phyloP scores from a whole-genome alignment of 768 basidiomycete species.

The Austroboletus eburneus region DNA sequence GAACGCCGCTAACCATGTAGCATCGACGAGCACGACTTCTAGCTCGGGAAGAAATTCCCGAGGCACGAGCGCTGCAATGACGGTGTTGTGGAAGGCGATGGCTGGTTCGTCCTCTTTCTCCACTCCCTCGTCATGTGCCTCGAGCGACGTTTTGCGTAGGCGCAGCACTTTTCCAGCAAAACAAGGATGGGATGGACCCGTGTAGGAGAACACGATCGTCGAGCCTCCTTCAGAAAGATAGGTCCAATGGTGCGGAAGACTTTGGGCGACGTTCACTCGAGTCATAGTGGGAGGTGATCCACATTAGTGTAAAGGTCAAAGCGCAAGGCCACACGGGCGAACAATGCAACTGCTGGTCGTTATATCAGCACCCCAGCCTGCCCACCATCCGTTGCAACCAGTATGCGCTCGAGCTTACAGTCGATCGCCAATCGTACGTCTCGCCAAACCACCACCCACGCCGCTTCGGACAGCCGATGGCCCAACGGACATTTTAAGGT shows the following conservation, averaged over 20 bases:
- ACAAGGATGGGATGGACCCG: constrained; percentile 45
- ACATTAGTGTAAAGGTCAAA: neutral
- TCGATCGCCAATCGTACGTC: constrained; percentile 4
- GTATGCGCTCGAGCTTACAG: constrained; percentile 18
- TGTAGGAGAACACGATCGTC: constrained; percentile 83
- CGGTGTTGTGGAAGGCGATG: constrained; percentile 55
- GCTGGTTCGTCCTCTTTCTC: constrained; percentile 38
- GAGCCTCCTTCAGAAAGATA: constrained; percentile 94
- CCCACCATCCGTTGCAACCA: too few species aligned
- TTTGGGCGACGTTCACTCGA: constrained; percentile 20
- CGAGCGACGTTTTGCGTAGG: constrained; percentile 54
- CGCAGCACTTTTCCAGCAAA: constrained; percentile 71
- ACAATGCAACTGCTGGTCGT: constrained; percentile 14
- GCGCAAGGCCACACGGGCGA: constrained; percentile 8
- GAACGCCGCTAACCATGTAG: constrained; percentile 59
- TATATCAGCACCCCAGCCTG: too few species aligned
- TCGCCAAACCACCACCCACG: constrained; percentile 1
- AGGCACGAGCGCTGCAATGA: constrained; percentile 67
- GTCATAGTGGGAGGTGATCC: too few species aligned
- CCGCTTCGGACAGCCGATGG: too few species aligned
- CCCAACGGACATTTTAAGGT: too few species aligned
- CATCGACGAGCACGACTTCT: constrained; percentile 41
- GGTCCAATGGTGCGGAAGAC: constrained; percentile 56
- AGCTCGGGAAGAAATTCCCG: constrained; percentile 54
- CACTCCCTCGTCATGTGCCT: constrained; percentile 18